Evolutionary conservation across 2,329 filamentous ascomycete species (phyloP).

Genomic region (Arachnopeziza araneosa): DNA sequence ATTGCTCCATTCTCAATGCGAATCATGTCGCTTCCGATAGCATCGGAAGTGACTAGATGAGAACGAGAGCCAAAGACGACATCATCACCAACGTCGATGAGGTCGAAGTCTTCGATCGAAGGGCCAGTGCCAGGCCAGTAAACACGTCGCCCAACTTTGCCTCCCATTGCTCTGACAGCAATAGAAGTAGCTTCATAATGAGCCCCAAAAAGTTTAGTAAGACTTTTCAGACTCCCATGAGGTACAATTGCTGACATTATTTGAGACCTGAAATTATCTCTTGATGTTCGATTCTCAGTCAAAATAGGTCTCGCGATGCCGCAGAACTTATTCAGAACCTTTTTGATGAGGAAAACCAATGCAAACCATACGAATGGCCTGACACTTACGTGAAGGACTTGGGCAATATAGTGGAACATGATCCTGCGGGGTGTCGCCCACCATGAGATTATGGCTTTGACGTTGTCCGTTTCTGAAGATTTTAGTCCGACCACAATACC

Average conservation of each 20-base stretch:
- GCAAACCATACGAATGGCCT: constrained; percentile 14
- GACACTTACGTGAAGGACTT: constrained; percentile 31
- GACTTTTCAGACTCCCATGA: constrained; percentile 32
- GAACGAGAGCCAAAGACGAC: constrained; percentile 55
- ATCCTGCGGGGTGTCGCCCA: constrained; percentile 42
- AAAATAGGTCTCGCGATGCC: constrained; percentile 33
- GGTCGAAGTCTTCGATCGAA: constrained; percentile 46
- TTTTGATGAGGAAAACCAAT: constrained; percentile 35
- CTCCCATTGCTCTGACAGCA: constrained; percentile 45
- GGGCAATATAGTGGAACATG: constrained; percentile 45
- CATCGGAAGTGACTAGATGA: constrained; percentile 48
- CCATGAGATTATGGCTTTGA: constrained; percentile 43
- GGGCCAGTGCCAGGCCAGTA: constrained; percentile 55
- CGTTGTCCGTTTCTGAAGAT: constrained; percentile 27
- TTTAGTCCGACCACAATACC: constrained; percentile 40
- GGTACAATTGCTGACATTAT: constrained; percentile 41
- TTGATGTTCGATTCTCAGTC: constrained; percentile 29
- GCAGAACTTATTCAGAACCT: constrained; percentile 29
- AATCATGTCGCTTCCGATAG: constrained; percentile 42
- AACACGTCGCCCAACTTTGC: constrained; percentile 45
- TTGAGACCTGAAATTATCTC: constrained; percentile 40
- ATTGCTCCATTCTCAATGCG: constrained; percentile 45
- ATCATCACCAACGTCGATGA: constrained; percentile 50
- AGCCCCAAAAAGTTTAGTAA: constrained; percentile 46
- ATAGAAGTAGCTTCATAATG: constrained; percentile 52